Percentiles rank a stretch among this genome's conserved stretches.
phyloP scores from a whole-genome alignment of 2,329 filamentous ascomycete species.

The Diaporthe citri region DNA sequence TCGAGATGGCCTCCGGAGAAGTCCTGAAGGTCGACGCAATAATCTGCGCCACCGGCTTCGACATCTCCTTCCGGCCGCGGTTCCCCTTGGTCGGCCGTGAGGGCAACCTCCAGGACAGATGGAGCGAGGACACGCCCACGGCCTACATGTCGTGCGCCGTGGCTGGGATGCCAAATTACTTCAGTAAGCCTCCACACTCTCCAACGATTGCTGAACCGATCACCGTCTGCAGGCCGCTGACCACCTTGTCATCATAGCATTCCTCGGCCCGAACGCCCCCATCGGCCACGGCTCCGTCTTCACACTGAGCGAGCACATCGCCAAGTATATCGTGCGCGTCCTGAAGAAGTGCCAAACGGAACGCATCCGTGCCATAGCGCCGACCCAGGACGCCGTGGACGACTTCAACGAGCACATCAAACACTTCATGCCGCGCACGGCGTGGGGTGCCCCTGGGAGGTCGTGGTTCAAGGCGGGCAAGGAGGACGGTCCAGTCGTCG shows the following conservation, averaged over 20 bases:
- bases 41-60: slow-evolving; percentile 70
- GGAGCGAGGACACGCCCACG: slow-evolving; percentile 57
- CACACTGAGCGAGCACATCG: slow-evolving; percentile 64
- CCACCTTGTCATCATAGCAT: slow-evolving; percentile 50
- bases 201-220: not conserved
- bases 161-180: slow-evolving; percentile 66
- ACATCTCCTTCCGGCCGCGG: slow-evolving; percentile 64
- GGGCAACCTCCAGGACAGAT: slow-evolving; percentile 65
- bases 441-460: slow-evolving; percentile 59
- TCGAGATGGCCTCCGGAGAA: slow-evolving; percentile 61
- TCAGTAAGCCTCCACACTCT: slow-evolving; percentile 55
- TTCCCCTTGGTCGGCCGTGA: slow-evolving; percentile 63
- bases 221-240: slow-evolving; percentile 14
- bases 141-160: slow-evolving; percentile 68
- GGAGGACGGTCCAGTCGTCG: slow-evolving; percentile 59
- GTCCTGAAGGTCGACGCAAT: slow-evolving; percentile 67
- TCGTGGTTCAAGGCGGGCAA: slow-evolving; percentile 66
- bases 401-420: slow-evolving; percentile 64
- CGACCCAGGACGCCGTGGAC: slow-evolving; percentile 59
- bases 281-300: slow-evolving; percentile 65
- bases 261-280: slow-evolving; percentile 65
- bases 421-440: slow-evolving; percentile 66
- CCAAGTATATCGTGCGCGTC: slow-evolving; percentile 62
- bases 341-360: slow-evolving; percentile 65
- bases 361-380: slow-evolving; percentile 60